Evolutionary conservation across 1,139 yeast genomes (phyloP), one percentile per base, ranked within the genome.

Genomic region (Eremothecium cymbalariae): DNA sequence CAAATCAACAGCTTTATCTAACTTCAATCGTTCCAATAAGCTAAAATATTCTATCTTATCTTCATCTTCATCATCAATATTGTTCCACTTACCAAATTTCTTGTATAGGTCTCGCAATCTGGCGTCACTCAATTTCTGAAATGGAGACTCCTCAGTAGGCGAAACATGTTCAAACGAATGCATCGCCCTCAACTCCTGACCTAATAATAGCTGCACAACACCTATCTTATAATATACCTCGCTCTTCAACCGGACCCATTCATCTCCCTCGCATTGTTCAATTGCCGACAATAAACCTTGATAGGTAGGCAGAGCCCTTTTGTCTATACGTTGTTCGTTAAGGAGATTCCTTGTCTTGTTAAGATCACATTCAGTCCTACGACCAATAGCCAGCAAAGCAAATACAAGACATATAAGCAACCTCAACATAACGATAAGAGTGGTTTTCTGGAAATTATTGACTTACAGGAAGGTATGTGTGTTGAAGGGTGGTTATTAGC

Each of bases 51-150:
- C 35, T 20, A 27, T 29, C 12, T 36, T 12, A 14, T 39, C 42
- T 23, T 36, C 42, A 13, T 39, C 21, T 11, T 31, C 38, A 28
- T 34, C 38, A 2, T 32, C 31, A 2, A 51, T 13, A 18, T 43
- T 44, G 11, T 44, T 45, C 57, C 59, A 53, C 8, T 36, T 17
- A n/a, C 59, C 60, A 37, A 43, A 53, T 27, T 49, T 43, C n/a
- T 36, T 31, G 25, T 53, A 50, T 19, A 56, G 33, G 17, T 49
- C 48, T 8, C 40, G 33, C 19, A 50, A 31, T 30, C 57, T 46
- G 15, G 33, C 41, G 8, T 32, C 30, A 6, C 57, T 45, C 26
- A 53, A 36, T 15, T 43, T 36, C 18, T 38, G 37, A 35, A 47
- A 51, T 3, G 50, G 34, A 5, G 34, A 37, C 6, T 34, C 36